These are phyloP conservation scores for Colletotrichum trifolii DNA, from an alignment of 2,329 filamentous ascomycete genomes.

Conservation along the genomic window DNA sequence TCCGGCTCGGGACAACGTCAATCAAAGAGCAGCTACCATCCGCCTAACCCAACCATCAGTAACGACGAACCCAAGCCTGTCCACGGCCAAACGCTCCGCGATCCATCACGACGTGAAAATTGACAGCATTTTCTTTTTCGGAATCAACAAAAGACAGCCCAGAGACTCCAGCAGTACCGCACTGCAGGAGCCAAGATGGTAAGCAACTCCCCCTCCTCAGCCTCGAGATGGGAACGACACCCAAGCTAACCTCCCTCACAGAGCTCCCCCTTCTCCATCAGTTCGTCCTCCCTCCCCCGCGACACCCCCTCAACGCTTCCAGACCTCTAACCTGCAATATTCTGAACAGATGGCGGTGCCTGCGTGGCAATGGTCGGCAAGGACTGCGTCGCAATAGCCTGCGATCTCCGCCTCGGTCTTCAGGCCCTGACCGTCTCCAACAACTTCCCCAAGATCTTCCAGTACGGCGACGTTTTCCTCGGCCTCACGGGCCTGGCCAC, in stretches of 20 bases:
- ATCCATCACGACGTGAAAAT: conserved; percentile 15
- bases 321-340: conserved; percentile 37
- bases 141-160: conserved; percentile 1
- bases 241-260: conserved; percentile 55
- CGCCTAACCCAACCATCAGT: conserved; percentile 28
- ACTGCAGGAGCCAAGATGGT: conserved; percentile 40
- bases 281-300: conserved; percentile 61
- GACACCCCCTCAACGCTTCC: conserved; percentile 20
- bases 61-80: conserved; percentile 24
- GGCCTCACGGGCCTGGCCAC: conserved; percentile 96
- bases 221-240: conserved; percentile 40
- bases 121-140: not conserved
- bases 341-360: conserved; percentile 79
- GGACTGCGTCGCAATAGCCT: conserved; percentile 99
- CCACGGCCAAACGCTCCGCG: conserved; percentile 14
- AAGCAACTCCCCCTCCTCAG: conserved; percentile 28
- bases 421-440: conserved; percentile 98
- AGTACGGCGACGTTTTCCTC: conserved; percentile 94
- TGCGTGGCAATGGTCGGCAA: conserved; percentile 99
- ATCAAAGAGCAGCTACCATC: conserved; percentile 36
- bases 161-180: conserved; percentile 14
- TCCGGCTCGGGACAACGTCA: conserved; percentile 38
- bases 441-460: conserved; percentile 99
- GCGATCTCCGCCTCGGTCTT: conserved; percentile 96
- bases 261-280: conserved; percentile 96